Evolutionary conservation across 164 flowering plant genomes (phyloP), one percentile per base, ranked within the genome.

Genomic region (Vitis amurensis): DNA sequence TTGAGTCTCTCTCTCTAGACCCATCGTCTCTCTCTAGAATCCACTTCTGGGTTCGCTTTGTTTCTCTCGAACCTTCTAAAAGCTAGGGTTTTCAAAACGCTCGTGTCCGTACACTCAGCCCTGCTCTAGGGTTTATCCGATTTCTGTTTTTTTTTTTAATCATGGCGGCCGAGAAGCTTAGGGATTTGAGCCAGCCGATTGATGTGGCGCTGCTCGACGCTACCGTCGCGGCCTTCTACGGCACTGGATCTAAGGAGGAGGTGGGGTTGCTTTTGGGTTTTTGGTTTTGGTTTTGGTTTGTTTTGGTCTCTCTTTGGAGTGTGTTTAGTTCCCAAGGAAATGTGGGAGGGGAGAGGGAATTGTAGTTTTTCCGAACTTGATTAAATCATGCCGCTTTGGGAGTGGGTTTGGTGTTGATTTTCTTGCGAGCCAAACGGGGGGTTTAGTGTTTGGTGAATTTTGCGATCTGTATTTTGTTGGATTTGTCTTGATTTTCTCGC

Each of bases 161-260:
- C 56, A 94, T 92, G 97, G 97, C 97, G 78, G 98, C 97, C 15
- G 98, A 93, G 79, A 90, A 86, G 82, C 87, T 95, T 16, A 80
- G 93, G 75, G 99, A 95, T 81, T 86, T 95, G 82, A 89, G 91
- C 64, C 91, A 89, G 80, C 95, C 97, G 68, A 89, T 95, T 68
- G 98, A 95, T 72, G 99, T 95, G 55, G 65, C 83, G 12, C 63
- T 91, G n/a, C 99, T 95, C 55, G 99, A 95, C 69, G 98, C 97
- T 65, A 93, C 98, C 23, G 99, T 95, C 16, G 85, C 97, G 8
- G 98, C 97, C 37, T 93, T 95, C 83, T 95, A 93, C 68, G 99
- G 98, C 70, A 95, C 99, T 70, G 99, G 99, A 86, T 95, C 99
- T 71, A 95, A 89, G 64, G 95, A 91, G 55, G 97, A 95, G 97